Percentiles rank a stretch among this genome's conserved stretches.
Evolutionary conservation across 164 flowering plant genomes (phyloP).

Genomic region (Magnolia officinalis): DNA sequence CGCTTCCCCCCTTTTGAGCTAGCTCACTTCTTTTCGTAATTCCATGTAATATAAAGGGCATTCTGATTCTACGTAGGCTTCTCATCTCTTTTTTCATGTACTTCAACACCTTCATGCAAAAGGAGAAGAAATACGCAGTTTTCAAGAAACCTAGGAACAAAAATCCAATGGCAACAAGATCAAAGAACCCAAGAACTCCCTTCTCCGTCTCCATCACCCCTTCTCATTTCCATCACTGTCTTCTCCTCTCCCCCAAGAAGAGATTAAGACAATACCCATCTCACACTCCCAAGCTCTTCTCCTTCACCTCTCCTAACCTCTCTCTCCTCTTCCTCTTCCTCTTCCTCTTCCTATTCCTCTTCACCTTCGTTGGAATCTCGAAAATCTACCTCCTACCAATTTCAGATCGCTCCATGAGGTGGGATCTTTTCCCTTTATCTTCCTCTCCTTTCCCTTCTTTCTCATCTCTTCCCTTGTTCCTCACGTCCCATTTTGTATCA

Average conservation of each 20-base stretch:
- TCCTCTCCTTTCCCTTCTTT: conserved; percentile 9
- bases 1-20: too few species aligned
- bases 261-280: conserved; percentile 21
- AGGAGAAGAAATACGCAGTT: conserved; percentile 15
- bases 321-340: conserved; percentile 19
- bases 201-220: conserved; percentile 19
- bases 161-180: conserved; percentile 16
- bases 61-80: too few species aligned
- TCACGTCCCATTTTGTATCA: background rate
- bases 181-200: conserved; percentile 31
- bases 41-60: too few species aligned
- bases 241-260: conserved; percentile 22
- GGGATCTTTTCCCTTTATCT: conserved; percentile 6
- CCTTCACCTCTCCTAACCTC: conserved; percentile 12
- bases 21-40: too few species aligned
- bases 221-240: conserved; percentile 12
- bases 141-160: too few species aligned
- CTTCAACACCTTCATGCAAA: too few species aligned
- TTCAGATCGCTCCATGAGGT: conserved; percentile 14
- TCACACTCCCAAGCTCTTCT: background rate
- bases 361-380: conserved; percentile 30
- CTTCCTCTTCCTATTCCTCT: conserved; percentile 19
- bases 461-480: background rate
- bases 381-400: conserved; percentile 16
- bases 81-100: too few species aligned